Base-by-base conservation (phyloP, 2,329 filamentous ascomycete species). In the Pyrenochaeta sp. region DNA sequence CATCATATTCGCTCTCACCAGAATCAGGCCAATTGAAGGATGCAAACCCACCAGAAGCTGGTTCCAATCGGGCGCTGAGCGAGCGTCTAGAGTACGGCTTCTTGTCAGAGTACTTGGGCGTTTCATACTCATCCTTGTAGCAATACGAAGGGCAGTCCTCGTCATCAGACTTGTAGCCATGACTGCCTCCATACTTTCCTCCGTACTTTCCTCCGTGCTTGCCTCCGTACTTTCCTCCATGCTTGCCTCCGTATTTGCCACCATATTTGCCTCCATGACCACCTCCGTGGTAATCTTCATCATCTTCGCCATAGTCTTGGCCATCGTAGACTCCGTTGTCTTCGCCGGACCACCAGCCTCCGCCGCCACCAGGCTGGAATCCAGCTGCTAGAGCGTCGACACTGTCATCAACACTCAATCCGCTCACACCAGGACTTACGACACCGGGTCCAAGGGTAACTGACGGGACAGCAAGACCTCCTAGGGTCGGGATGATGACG, bases 1-100 rank as follows among this genome's bases (percentile, higher is more conserved):
- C 41, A 18, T 43, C 21, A 18, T 11, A 11, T 11, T 43, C 35
- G 29, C 27, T 21, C 31, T 41, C 43, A 11, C 29, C n/a, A 29
- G 20, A 32, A n/a, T 39, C 35, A 7, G 58, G 58, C 51, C 54
- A 61, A 20, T 51, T 35, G 46, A 61, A 61, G 9, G 49, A 27
- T 3, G 51, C 54, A 36, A 61, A 54, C 2, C 56, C 53, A 9
- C 54, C 43, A 21, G 36, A 45, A 4, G 49, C 15, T 4, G 39
- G 40, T 30, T 42, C 30, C 17, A 42, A 36, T 7, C 51, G 46
- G 12, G 20, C 33, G 30, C 49, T 40, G 29, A 52, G 18, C 7
- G 42, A 11, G 18, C 39, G 37, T 27, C 33, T 43, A 29, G 15
- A 18, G 18, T 30, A 15, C n/a, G 35, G 21, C 15, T 31, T 14